phyloP scores from a whole-genome alignment of 495 filamentous ascomycete genomes.

The Podospora fimiseda region DNA sequence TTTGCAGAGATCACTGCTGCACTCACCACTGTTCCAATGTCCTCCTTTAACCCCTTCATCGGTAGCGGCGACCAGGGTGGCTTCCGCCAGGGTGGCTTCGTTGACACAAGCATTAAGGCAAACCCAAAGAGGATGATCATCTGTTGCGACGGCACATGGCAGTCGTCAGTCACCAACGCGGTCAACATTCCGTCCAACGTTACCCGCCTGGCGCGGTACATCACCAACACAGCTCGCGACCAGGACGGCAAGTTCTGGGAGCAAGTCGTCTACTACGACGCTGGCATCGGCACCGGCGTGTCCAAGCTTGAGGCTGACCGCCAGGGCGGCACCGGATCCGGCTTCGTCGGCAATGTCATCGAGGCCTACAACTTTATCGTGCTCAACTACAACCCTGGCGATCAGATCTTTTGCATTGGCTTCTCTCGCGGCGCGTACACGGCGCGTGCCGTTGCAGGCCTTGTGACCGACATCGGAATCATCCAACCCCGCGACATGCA shows the following conservation, averaged over 20 bases:
- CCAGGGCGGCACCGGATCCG: background rate
- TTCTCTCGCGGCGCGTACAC: constrained; percentile 64
- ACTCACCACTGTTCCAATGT: no score
- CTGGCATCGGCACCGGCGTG: constrained; percentile 4
- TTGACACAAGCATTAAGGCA: background rate
- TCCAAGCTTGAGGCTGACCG: background rate
- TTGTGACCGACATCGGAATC: constrained; percentile 32
- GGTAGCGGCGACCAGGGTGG: no score
- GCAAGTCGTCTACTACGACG: constrained; percentile 21
- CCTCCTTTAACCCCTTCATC: no score
- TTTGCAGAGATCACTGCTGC: no score
- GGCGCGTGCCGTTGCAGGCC: constrained; percentile 49
- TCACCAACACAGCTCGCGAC: background rate
- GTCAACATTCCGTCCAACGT: constrained; percentile 15
- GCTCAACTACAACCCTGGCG: constrained; percentile 51
- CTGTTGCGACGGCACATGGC: constrained; percentile 22
- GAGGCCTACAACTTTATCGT: constrained; percentile 56
- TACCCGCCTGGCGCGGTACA: constrained; percentile 6
- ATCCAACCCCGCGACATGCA: constrained; percentile 31
- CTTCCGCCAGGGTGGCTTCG: constrained; percentile 3
- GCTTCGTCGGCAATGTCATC: constrained; percentile 35
- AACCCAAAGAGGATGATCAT: constrained; percentile 16
- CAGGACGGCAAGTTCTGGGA: constrained; percentile 1
- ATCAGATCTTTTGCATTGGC: constrained; percentile 58
- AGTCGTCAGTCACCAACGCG: constrained; percentile 5